These are phyloP conservation scores for Phaeosphaeria sp. DNA, from an alignment of 2,329 filamentous ascomycete species.

Conservation along the genomic window DNA sequence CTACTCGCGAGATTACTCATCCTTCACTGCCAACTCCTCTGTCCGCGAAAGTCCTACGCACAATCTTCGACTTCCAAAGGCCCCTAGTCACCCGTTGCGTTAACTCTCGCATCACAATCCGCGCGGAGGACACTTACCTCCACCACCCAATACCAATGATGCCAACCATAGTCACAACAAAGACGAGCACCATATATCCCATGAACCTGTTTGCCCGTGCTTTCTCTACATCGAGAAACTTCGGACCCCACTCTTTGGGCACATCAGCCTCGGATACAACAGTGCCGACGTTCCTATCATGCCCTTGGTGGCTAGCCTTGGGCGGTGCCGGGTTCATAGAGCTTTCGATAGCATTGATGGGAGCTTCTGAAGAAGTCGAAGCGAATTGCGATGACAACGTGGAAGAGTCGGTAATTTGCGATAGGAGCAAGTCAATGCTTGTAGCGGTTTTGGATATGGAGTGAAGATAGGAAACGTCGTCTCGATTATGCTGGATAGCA, in stretches of 20 bases:
- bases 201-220: not conserved
- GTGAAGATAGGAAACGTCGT: too few relatives aligned
- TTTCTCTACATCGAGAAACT: not conserved
- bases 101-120: too few relatives aligned
- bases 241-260: not conserved
- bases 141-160: not conserved
- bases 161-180: not conserved
- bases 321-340: not conserved
- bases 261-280: not conserved
- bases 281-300: not conserved
- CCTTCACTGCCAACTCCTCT: not conserved
- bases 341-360: not conserved
- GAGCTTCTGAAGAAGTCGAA: too few relatives aligned
- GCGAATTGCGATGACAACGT: too few relatives aligned
- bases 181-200: not conserved
- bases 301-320: not conserved
- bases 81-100: not conserved
- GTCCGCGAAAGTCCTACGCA: not conserved
- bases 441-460: too few relatives aligned
- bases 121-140: constrained; percentile 1
- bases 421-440: too few relatives aligned
- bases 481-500: too few relatives aligned
- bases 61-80: not conserved
- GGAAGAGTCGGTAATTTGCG: too few relatives aligned
- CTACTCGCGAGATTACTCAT: not conserved